Percentiles rank a stretch among this genome's conserved stretches.
phyloP scores from a whole-genome alignment of 129 eudicot genomes.

The Smallanthus sonchifolius region DNA sequence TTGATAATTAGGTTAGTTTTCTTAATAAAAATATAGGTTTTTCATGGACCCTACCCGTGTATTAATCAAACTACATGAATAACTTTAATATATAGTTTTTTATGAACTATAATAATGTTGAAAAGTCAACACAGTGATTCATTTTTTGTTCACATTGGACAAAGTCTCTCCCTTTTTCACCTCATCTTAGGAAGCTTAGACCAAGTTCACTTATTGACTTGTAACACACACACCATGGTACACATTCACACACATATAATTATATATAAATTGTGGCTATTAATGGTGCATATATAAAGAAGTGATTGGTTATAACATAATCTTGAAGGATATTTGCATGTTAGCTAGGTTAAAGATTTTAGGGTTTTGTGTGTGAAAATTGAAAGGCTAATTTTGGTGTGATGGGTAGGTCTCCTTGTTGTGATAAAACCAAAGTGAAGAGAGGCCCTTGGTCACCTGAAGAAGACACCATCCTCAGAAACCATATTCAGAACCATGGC shows the following conservation, averaged over 20 bases:
- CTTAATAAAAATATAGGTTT: too few species aligned
- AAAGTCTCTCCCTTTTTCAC: conserved; percentile 24
- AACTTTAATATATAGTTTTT: neutral
- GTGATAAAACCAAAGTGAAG: conserved; percentile 80
- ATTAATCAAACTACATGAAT: neutral
- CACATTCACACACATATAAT: neutral
- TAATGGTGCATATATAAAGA: neutral
- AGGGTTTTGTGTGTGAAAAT: conserved; percentile 22
- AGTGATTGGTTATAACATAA: conserved; percentile 21
- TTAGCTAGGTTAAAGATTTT: neutral
- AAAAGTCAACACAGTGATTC: conserved; percentile 24
- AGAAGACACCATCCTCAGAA: conserved; percentile 65
- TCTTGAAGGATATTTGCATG: conserved; percentile 13
- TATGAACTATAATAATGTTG: neutral
- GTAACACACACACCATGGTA: neutral
- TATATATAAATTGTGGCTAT: neutral
- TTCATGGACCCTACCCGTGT: too few species aligned
- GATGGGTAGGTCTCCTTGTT: conserved; percentile 90
- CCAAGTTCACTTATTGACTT: conserved; percentile 33
- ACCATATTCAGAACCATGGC: conserved; percentile 54
- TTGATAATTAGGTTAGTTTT: too few species aligned
- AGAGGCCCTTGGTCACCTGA: conserved; percentile 91
- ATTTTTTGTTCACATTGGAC: conserved; percentile 8
- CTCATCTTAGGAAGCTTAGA: conserved; percentile 25
- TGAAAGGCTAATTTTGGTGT: conserved; percentile 2